These are phyloP conservation scores for Calonectria honghensis DNA, from an alignment of 2,329 filamentous ascomycete species.

Conservation along the genomic window DNA sequence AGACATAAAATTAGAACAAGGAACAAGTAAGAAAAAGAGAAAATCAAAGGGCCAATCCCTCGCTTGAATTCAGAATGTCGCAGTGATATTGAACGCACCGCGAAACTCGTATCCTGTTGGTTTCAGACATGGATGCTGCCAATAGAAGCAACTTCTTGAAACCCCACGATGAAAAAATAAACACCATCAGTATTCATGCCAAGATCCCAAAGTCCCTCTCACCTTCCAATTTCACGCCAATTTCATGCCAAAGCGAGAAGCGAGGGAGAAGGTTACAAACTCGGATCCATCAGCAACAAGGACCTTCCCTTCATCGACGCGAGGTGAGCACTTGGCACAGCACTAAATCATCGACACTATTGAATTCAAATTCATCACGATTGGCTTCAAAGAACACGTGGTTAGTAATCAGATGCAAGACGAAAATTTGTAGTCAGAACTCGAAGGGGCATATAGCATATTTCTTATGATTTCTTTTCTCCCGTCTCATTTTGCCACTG, in stretches of 20 bases:
- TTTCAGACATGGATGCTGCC: neutral
- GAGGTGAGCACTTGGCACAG: neutral
- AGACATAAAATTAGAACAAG: neutral
- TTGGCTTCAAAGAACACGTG: neutral
- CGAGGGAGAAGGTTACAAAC: neutral
- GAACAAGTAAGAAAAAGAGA: neutral
- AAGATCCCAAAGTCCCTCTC: neutral
- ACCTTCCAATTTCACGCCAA: neutral
- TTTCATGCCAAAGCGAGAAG: neutral
- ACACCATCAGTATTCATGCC: neutral
- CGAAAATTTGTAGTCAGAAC: no score
- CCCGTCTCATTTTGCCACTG: neutral
- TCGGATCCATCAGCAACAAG: neutral
- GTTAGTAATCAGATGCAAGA: no score
- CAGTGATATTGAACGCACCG: neutral
- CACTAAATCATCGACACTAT: neutral
- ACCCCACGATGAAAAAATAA: neutral
- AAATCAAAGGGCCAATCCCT: neutral
- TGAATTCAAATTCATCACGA: neutral
- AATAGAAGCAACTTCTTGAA: neutral
- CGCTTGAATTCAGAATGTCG: neutral
- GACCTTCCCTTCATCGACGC: neutral
- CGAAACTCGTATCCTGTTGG: neutral
- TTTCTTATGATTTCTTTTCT: neutral
- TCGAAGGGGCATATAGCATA: neutral